phyloP scores from a whole-genome alignment of 2,329 filamentous ascomycete species.

The Xylariales sp. region DNA sequence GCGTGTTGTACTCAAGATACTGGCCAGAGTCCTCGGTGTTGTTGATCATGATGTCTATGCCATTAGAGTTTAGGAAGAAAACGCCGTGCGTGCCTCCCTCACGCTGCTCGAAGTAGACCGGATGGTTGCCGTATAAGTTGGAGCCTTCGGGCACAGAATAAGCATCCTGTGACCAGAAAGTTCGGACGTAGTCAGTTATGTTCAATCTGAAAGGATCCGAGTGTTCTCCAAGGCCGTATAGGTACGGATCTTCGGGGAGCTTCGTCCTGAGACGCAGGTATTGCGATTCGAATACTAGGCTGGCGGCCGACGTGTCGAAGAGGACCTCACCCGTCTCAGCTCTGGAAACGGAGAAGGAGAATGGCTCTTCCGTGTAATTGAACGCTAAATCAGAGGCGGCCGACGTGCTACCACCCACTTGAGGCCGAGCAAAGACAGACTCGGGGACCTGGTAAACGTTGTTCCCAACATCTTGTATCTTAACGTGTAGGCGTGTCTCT shows the following conservation, averaged over 20 bases:
- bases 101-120: constrained; percentile 71
- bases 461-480: constrained; percentile 66
- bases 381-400: constrained; percentile 25
- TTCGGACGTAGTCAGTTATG: constrained; percentile 64
- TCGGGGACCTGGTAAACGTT: constrained; percentile 72
- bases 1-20: constrained; percentile 73
- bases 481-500: constrained; percentile 68
- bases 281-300: constrained; percentile 71
- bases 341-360: constrained; percentile 37
- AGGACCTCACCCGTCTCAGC: constrained; percentile 42
- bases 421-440: constrained; percentile 59
- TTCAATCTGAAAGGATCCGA: constrained; percentile 65
- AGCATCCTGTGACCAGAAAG: constrained; percentile 65
- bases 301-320: constrained; percentile 64
- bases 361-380: constrained; percentile 31
- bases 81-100: constrained; percentile 56
- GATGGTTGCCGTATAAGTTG: constrained; percentile 71
- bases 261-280: constrained; percentile 69
- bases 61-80: constrained; percentile 67
- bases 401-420: constrained; percentile 14
- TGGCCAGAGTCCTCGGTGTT: constrained; percentile 53
- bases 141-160: constrained; percentile 54
- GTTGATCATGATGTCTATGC: constrained; percentile 74
- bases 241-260: constrained; percentile 61
- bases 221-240: constrained; percentile 79